Evolutionary conservation across 2,329 filamentous ascomycete species (phyloP), one percentile per base, ranked within the genome.

Genomic region (Aureobasidium sp.): DNA sequence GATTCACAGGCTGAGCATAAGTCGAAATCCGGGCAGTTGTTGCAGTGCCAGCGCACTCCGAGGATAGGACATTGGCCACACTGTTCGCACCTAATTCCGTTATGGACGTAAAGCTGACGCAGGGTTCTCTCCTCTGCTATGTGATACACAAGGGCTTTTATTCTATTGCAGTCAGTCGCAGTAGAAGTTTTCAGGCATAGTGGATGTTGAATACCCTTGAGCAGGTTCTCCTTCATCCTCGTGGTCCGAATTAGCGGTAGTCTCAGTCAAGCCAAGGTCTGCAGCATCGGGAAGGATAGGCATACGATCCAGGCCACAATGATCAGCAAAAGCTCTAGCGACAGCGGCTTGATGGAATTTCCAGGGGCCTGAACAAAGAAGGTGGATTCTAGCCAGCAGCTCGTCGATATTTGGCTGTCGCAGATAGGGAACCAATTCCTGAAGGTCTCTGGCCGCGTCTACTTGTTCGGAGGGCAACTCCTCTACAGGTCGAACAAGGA

Each of bases 1-100:
- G 82, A 79, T 76, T 99, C 93, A 76, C 94, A 99, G 8, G 87
- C 87, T 71, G 97, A 91, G 77, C 94, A 99, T 2, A 99, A 84
- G 72, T 99, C 94, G 71, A 91, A 97, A 74, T 99, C 93, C 66
- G 90, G 86, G 72, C 94, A 99, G 76, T 99, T 97, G 68, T 91
- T 87, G 75, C 94, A 99, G 63, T 92, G 88, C 77, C 96, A 99
- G 62, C 94, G 85, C 64, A 96, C 88, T n/a, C 94, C 94, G 58
- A 90, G 87, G 64, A 99, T 97, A 13, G 94, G 93, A 54, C 90
- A 86, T 69, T 89, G 86, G 61, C 89, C 89, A 69, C 94, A 99
- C 54, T 86, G 86, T 73, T 97, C 96, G 72, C 94, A 99, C 41
- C 88, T 88, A 64, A 96, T 95, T 13, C 94, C 93, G 11, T 93